Evolutionary conservation across 768 basidiomycete genomes (phyloP).

Genomic region (Boletales sp.): DNA sequence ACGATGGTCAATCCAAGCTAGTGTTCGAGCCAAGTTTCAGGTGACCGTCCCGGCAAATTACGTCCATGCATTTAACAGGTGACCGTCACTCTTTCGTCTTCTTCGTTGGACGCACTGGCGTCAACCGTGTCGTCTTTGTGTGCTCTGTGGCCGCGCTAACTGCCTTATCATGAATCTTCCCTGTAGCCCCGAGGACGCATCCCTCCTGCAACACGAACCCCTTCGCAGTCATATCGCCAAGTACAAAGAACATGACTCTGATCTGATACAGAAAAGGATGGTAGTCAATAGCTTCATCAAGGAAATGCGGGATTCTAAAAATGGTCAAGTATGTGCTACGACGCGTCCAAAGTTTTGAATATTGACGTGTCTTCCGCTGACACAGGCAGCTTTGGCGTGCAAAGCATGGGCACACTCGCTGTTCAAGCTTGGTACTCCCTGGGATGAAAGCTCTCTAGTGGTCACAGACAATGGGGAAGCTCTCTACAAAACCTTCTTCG

Average conservation of each 20-base stretch:
- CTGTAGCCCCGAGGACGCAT: conserved; percentile 11
- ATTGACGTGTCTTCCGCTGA: not conserved
- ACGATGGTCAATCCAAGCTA: too few relatives aligned
- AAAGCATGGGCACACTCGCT: conserved; percentile 12
- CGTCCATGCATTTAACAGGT: too few relatives aligned
- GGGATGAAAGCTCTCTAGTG: not conserved
- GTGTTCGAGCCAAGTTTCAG: too few relatives aligned
- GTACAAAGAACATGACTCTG: not conserved
- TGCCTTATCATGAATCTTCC: conserved; percentile 13
- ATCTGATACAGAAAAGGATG: not conserved
- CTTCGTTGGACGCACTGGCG: too few relatives aligned
- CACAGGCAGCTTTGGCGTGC: conserved; percentile 10
- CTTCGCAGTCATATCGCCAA: conserved; percentile 6
- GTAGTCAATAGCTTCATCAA: conserved; percentile 7
- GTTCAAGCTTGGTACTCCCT: not conserved
- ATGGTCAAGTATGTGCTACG: conserved; percentile 12
- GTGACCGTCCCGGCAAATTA: too few relatives aligned
- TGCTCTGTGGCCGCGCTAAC: not conserved
- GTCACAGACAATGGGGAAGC: conserved; percentile 4
- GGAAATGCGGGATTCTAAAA: conserved; percentile 3
- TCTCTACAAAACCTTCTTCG: conserved; percentile 21
- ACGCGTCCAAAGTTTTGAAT: not conserved
- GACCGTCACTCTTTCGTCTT: too few relatives aligned
- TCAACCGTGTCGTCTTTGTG: not conserved
- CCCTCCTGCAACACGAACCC: conserved; percentile 21